A percentile compares a stretch with the other conserved stretches of the same genome.
These are phyloP conservation scores for Lepiota brunneoincarnata DNA, from an alignment of 768 basidiomycete species.

Conservation along the genomic window DNA sequence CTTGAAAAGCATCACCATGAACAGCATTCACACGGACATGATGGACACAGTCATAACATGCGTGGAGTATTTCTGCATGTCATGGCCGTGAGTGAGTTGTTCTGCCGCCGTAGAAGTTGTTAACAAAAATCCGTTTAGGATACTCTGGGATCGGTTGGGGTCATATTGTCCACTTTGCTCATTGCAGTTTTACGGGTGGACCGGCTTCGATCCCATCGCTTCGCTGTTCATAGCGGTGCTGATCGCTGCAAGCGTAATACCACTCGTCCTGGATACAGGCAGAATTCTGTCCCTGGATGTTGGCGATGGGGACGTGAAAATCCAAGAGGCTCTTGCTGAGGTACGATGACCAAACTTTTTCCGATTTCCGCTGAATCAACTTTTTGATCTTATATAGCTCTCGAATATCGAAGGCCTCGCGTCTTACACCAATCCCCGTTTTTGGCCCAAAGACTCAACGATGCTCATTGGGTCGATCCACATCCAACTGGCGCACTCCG, in stretches of 20 bases:
- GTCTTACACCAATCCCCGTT: conserved; percentile 78
- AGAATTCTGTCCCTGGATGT: conserved; percentile 86
- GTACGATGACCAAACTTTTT: conserved; percentile 34
- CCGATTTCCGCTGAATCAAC: background rate
- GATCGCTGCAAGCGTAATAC: conserved; percentile 94
- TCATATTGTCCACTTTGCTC: conserved; percentile 93
- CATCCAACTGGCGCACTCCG: conserved; percentile 74
- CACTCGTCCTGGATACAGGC: conserved; percentile 92
- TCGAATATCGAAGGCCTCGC: conserved; percentile 73
- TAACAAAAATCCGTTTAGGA: conserved; percentile 47
- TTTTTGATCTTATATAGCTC: conserved; percentile 49
- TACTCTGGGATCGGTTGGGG: conserved; percentile 95
- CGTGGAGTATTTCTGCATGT: conserved; percentile 98
- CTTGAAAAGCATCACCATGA: conserved; percentile 41
- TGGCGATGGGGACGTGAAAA: conserved; percentile 52
- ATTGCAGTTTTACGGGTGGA: conserved; percentile 98
- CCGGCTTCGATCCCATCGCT: conserved; percentile 97
- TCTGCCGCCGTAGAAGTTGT: background rate
- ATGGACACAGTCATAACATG: conserved; percentile 98
- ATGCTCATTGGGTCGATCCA: conserved; percentile 89
- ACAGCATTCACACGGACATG: conserved; percentile 37
- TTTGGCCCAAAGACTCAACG: conserved; percentile 94
- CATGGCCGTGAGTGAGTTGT: conserved; percentile 68
- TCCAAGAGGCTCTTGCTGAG: conserved; percentile 61
- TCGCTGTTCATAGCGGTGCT: conserved; percentile 93